These are phyloP conservation scores for Sclerotinia trifoliorum DNA, from an alignment of 2,329 filamentous ascomycete genomes.

Conservation along the genomic window DNA sequence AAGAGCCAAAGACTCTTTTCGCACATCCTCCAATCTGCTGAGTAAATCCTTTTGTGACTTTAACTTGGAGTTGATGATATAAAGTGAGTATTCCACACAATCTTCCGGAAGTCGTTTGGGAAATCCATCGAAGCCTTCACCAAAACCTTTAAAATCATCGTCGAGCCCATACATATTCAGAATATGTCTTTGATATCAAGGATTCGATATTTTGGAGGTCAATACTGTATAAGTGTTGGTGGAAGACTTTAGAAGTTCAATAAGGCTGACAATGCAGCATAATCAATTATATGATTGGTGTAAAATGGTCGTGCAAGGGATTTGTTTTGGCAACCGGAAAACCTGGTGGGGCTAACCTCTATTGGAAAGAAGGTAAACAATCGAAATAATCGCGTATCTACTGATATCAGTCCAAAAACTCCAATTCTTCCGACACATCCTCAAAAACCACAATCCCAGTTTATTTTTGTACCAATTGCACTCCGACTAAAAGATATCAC, in stretches of 20 bases:
- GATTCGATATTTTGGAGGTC: not conserved
- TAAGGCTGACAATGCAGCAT: slow-evolving; percentile 4
- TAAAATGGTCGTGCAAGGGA: not conserved
- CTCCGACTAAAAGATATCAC: slow-evolving; percentile 21
- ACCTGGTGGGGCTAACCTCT: slow-evolving; percentile 21
- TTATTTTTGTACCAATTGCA: slow-evolving; percentile 21
- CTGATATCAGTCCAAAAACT: slow-evolving; percentile 19
- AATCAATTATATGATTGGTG: not conserved
- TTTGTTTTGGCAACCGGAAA: slow-evolving; percentile 1
- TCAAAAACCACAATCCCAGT: not conserved
- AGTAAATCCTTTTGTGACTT: slow-evolving; percentile 56
- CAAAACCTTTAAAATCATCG: slow-evolving; percentile 64
- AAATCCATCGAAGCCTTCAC: slow-evolving; percentile 57
- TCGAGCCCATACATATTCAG: slow-evolving; percentile 42
- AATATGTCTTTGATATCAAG: not conserved
- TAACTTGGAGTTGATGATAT: slow-evolving; percentile 61
- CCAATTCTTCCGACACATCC: not conserved
- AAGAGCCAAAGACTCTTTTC: slow-evolving; percentile 66
- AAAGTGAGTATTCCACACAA: slow-evolving; percentile 80
- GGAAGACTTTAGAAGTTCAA: too few relatives aligned
- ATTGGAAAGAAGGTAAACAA: slow-evolving; percentile 32
- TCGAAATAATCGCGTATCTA: slow-evolving; percentile 31
- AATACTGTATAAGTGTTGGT: not conserved
- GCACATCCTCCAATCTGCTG: slow-evolving; percentile 66
- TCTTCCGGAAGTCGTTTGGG: slow-evolving; percentile 74